Percentiles rank a stretch among this genome's conserved stretches.
phyloP scores from a whole-genome alignment of 2,329 filamentous ascomycete genomes.

The Apiospora hydei region DNA sequence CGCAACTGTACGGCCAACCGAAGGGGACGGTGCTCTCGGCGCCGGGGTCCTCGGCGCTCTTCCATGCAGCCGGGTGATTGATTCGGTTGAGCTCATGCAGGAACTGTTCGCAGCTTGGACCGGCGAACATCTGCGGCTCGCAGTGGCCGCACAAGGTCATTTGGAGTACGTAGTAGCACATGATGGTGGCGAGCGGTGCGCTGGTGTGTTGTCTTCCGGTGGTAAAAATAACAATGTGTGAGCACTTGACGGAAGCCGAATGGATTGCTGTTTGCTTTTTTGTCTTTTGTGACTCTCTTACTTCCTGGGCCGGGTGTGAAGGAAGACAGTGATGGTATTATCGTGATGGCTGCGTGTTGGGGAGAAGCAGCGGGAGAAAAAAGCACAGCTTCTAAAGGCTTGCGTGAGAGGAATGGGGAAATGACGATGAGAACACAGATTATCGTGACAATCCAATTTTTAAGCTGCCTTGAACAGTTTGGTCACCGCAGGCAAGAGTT shows the following conservation, averaged over 20 bases:
- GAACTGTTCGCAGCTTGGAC: constrained; percentile 34
- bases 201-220: not conserved
- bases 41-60: constrained; percentile 24
- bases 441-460: not conserved
- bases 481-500: not conserved
- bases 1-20: constrained; percentile 32
- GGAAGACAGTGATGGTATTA: not conserved
- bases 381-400: not conserved
- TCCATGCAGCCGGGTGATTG: constrained; percentile 32
- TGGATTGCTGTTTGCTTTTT: not conserved
- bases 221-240: not conserved
- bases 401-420: not conserved
- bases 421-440: not conserved
- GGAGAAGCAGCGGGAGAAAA: not conserved
- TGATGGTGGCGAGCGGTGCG: constrained; percentile 21
- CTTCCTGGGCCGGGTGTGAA: not conserved
- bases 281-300: not conserved
- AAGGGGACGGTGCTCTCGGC: constrained; percentile 30
- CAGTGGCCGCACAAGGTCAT: constrained; percentile 35
- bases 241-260: not conserved
- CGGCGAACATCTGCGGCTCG: constrained; percentile 31
- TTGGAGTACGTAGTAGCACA: constrained; percentile 37
- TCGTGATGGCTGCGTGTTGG: not conserved
- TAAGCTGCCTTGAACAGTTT: not conserved
- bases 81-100: constrained; percentile 34